Evolutionary conservation across 441 rosid genomes (phyloP).

Genomic region (Euphorbia corollata): DNA sequence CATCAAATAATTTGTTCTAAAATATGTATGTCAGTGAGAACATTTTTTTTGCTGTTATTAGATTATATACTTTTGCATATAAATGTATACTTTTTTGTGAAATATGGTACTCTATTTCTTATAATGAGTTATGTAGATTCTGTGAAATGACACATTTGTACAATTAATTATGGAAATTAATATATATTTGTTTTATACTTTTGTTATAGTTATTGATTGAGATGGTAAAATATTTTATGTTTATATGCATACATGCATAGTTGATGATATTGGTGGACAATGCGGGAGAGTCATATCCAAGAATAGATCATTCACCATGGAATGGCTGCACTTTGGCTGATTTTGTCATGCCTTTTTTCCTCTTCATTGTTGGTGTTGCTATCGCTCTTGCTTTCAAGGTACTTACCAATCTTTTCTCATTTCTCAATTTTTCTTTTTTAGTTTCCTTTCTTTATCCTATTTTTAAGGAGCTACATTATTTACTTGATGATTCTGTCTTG

Average conservation of each 20-base stretch:
- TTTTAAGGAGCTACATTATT: background rate
- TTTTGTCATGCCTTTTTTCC: constrained; percentile 68
- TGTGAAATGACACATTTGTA: no score
- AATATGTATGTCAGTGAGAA: no score
- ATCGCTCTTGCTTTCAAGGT: constrained; percentile 70
- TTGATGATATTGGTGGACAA: constrained; percentile 59
- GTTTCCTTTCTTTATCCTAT: background rate
- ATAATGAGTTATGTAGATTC: no score
- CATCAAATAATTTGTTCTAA: no score
- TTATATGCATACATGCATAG: constrained; percentile 15
- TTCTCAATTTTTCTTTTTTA: background rate
- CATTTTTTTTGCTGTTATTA: no score
- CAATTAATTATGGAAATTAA: no score
- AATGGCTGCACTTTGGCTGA: constrained; percentile 63
- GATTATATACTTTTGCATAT: no score
- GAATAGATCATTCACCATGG: constrained; percentile 67
- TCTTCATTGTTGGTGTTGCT: constrained; percentile 63
- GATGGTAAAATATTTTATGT: background rate
- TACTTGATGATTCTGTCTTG: background rate
- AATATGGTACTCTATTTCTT: no score
- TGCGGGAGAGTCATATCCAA: constrained; percentile 45
- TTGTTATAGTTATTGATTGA: no score
- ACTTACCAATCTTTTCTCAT: background rate
- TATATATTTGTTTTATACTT: no score
- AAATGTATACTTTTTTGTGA: no score